Base-by-base conservation (phyloP, 495 filamentous ascomycete genomes). In the Aspergillus heteromorphus region DNA sequence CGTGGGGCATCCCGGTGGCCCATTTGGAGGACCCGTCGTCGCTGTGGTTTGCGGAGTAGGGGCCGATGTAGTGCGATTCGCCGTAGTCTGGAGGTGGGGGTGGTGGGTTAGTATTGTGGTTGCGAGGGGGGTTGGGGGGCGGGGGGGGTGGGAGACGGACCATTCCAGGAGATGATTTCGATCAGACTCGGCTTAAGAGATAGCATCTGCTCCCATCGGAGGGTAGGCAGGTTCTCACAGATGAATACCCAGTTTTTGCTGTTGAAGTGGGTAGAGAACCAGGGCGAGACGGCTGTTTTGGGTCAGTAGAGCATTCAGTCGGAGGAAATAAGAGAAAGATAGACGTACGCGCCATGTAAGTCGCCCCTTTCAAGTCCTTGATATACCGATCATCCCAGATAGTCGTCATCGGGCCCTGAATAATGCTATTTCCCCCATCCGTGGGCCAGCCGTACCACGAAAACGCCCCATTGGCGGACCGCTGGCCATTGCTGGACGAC, bases 131-230 rank as follows among this genome's bases (percentile, higher is more conserved):
- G n/a, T n/a, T n/a, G n/a, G n/a, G n/a, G n/a, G n/a, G n/a, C n/a
- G n/a, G n/a, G n/a, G n/a, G n/a, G n/a, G n/a, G n/a, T n/a, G n/a
- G n/a, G n/a, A n/a, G n/a, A n/a, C n/a, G n/a, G n/a, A 59, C 60
- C 70, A 60, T 87, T 87, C 83, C 82, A 86, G 13, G 78, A 82
- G 11, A 86, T 69, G 48, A 86, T 83, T 59, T 85, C 78, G 34
- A 85, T 58, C 51, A 80, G 74, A 11, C 67, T 58, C 1, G 82
- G 80, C 19, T 72, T 57, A 13, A 78, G 49, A 0, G 58, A 41
- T 1, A 83, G 61, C 42, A 84, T 72, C 52, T 83, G 68, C 47
- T 75, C 69, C 82, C 81, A 85, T 29, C 81, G 73, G 38, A 76
- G 57, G 10, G 67, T 73, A 49, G 68, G 70, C 6, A 69, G 61